Evolutionary conservation across 108 stramenopile genomes (phyloP).

Genomic region (Seminavis robusta): DNA sequence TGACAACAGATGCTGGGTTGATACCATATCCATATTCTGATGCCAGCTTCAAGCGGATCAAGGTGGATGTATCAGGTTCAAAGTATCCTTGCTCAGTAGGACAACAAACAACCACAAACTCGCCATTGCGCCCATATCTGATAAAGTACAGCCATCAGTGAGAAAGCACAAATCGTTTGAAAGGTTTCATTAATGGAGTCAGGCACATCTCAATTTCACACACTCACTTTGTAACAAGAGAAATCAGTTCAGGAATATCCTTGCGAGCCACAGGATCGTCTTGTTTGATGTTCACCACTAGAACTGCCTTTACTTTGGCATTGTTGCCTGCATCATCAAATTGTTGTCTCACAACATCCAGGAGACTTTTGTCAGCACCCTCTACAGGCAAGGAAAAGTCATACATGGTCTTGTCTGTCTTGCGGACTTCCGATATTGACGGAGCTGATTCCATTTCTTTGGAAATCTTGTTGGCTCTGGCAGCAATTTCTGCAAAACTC

Average conservation of each 20-base stretch:
- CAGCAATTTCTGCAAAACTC: slow-evolving; percentile 62
- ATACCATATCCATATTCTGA: slow-evolving; percentile 87
- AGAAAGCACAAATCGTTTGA: no score
- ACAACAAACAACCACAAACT: slow-evolving; percentile 74
- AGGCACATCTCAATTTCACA: slow-evolving; percentile 75
- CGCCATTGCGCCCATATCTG: no score
- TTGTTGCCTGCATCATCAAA: slow-evolving; percentile 33
- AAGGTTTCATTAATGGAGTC: no score
- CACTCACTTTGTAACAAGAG: slow-evolving; percentile 59
- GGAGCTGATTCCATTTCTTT: slow-evolving; percentile 25
- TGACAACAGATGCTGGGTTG: slow-evolving; percentile 68
- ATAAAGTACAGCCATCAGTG: no score
- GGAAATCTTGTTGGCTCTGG: slow-evolving; percentile 59
- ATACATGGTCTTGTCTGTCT: slow-evolving; percentile 64
- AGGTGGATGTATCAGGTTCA: slow-evolving; percentile 87
- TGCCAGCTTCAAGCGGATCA: slow-evolving; percentile 80
- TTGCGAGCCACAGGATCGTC: slow-evolving; percentile 88
- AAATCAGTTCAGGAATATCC: slow-evolving; percentile 85
- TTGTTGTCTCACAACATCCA: slow-evolving; percentile 59
- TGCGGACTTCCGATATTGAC: slow-evolving; percentile 13
- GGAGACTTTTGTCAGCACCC: slow-evolving; percentile 40
- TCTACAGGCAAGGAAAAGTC: slow-evolving; percentile 72
- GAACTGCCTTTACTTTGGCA: slow-evolving; percentile 65
- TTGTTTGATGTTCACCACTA: slow-evolving; percentile 87
- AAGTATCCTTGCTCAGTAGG: slow-evolving; percentile 91